Evolutionary conservation across 1,284 basidiomycete species (phyloP).

Genomic region (Mycena sp.): DNA sequence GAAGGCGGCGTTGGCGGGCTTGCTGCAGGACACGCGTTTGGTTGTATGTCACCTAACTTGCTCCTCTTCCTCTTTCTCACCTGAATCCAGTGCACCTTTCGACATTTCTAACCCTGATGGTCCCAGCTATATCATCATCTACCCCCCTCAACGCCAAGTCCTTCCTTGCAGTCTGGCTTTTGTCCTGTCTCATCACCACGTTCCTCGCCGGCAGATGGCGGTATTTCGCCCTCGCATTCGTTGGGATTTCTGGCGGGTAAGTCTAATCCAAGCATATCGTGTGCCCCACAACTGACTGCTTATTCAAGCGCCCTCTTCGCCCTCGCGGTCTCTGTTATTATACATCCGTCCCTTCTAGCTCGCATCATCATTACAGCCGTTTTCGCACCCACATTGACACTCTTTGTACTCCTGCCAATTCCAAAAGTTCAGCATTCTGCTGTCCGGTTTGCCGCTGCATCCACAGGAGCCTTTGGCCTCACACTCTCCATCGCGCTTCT

Average conservation of each 20-base stretch:
- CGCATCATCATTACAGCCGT: conserved; percentile 62
- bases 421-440: conserved; percentile 53
- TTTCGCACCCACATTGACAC: conserved; percentile 48
- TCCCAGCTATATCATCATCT: conserved; percentile 59
- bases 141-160: conserved; percentile 54
- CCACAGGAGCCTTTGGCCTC: conserved; percentile 66
- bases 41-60: conserved; percentile 52
- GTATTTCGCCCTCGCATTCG: conserved; percentile 53
- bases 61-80: conserved; percentile 16
- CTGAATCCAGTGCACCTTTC: conserved; percentile 60
- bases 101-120: conserved; percentile 67
- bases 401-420: conserved; percentile 58
- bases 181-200: conserved; percentile 57
- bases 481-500: conserved; percentile 64
- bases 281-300: conserved; percentile 14
- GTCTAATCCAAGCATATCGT: conserved; percentile 32
- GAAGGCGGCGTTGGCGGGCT: conserved; percentile 73
- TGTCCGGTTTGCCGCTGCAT: conserved; percentile 59
- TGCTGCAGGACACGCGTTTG: conserved; percentile 65
- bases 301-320: conserved; percentile 55
- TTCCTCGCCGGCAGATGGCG: conserved; percentile 61
- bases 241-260: conserved; percentile 63
- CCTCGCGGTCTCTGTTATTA: conserved; percentile 61
- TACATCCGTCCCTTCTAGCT: conserved; percentile 66
- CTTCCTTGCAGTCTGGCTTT: conserved; percentile 68